Conservation (phyloP, 306 rosid genomes). For the Abrus precatorius region DNA sequence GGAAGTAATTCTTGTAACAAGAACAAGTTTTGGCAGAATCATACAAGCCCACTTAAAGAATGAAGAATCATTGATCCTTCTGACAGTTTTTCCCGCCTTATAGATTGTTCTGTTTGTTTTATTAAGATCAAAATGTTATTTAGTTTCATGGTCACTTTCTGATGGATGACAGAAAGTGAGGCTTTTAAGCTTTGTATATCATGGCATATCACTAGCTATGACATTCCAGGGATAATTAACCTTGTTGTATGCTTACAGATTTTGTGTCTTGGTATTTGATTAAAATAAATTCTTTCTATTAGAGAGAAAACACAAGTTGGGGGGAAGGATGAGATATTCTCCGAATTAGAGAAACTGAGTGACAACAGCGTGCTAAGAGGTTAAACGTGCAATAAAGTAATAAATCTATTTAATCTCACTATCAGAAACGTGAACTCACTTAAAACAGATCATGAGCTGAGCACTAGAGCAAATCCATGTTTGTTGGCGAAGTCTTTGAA, state of each 20-base stretch:
- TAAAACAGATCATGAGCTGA: background rate
- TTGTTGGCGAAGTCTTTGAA: conserved; percentile 17
- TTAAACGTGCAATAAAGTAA: conserved; percentile 1
- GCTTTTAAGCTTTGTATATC: background rate
- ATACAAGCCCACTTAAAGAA: too few species aligned
- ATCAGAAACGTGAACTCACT: background rate
- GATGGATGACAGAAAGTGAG: background rate
- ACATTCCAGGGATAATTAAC: conserved; percentile 8
- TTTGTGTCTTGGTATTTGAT: background rate
- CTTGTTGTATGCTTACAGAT: background rate
- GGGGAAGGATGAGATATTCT: too few species aligned
- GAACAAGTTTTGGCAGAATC: background rate
- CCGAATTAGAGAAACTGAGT: background rate
- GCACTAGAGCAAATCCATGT: conserved; percentile 18
- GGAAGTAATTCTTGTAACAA: background rate
- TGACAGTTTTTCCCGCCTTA: too few species aligned
- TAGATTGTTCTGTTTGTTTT: conserved; percentile 3
- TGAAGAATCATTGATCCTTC: background rate
- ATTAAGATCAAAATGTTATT: conserved; percentile 8
- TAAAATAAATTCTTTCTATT: background rate
- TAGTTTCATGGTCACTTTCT: background rate
- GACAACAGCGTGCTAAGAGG: background rate
- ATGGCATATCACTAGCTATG: background rate
- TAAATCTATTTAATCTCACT: background rate
- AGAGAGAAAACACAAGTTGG: background rate